Evolutionary conservation across 371 early-diverging fungal species (phyloP).

Genomic region (Mortierella sp.): DNA sequence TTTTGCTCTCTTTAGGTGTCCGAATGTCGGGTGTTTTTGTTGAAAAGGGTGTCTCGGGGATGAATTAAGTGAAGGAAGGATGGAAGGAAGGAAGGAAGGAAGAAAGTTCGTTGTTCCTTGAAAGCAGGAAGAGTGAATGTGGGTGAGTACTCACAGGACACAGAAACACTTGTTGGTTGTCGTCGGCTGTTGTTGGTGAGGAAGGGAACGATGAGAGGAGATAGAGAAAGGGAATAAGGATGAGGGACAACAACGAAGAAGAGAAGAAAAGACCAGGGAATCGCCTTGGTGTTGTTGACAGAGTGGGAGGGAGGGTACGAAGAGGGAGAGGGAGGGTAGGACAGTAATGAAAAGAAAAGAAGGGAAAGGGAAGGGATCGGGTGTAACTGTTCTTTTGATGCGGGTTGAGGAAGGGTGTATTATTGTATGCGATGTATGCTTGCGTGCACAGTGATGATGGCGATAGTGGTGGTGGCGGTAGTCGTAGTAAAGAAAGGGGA

Average conservation of each 20-base stretch:
- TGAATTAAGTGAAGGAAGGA: background rate
- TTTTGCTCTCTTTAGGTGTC: background rate
- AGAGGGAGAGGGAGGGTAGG: background rate
- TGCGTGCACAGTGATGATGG: too few species aligned
- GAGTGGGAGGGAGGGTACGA: too few species aligned
- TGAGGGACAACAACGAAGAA: background rate
- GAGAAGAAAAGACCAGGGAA: background rate
- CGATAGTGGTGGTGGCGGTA: too few species aligned
- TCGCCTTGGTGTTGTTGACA: background rate
- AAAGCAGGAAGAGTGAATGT: background rate
- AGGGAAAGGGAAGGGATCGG: background rate
- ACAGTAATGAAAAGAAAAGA: background rate
- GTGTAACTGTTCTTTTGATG: too few species aligned
- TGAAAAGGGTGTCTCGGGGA: background rate
- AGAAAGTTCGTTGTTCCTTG: background rate
- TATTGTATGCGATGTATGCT: too few species aligned
- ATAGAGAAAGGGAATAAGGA: background rate
- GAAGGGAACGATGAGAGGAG: background rate
- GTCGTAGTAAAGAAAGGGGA: too few species aligned
- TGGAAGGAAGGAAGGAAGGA: background rate
- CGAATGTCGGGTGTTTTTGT: background rate
- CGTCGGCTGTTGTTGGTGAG: background rate
- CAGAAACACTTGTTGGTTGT: background rate
- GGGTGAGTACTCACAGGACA: background rate
- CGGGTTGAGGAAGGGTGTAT: too few species aligned